Conservation (phyloP, 1,284 basidiomycete genomes). For the Anthracocystis panici-leucophaei region DNA sequence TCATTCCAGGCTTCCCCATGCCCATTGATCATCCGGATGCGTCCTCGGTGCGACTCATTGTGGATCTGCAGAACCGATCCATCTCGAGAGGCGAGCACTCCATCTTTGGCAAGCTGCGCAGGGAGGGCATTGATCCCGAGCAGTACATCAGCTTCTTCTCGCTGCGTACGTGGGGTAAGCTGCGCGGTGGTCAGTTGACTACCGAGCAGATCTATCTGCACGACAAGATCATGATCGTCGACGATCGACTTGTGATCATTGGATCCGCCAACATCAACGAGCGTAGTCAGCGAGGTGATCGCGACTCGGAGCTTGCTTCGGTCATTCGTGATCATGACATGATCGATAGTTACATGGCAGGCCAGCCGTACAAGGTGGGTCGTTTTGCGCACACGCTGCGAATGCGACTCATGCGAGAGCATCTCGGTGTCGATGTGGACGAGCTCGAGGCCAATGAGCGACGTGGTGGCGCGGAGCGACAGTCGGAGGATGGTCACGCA, state of each 20-base stretch:
- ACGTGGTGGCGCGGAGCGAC: slow-evolving; percentile 6
- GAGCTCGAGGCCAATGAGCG: slow-evolving; percentile 74
- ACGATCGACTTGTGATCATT: slow-evolving; percentile 95
- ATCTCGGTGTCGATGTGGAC: slow-evolving; percentile 94
- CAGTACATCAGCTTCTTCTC: slow-evolving; percentile 94
- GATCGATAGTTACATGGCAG: slow-evolving; percentile 91
- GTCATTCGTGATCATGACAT: slow-evolving; percentile 96
- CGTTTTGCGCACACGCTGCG: slow-evolving; percentile 95
- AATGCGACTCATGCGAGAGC: slow-evolving; percentile 94
- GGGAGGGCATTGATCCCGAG: slow-evolving; percentile 86
- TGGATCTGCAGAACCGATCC: slow-evolving; percentile 77
- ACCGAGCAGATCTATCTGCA: slow-evolving; percentile 79
- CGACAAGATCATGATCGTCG: slow-evolving; percentile 83
- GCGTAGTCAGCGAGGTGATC: slow-evolving; percentile 91
- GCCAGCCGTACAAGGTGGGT: slow-evolving; percentile 93
- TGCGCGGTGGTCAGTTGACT: slow-evolving; percentile 84
- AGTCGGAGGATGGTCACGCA: slow-evolving; percentile 11
- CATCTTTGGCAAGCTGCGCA: slow-evolving; percentile 86
- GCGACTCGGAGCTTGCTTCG: slow-evolving; percentile 93
- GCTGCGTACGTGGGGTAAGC: slow-evolving; percentile 91
- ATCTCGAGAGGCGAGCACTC: slow-evolving; percentile 90
- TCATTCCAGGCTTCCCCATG: slow-evolving; percentile 93
- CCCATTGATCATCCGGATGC: slow-evolving; percentile 93
- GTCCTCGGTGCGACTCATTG: slow-evolving; percentile 77
- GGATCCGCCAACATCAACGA: slow-evolving; percentile 99